Percentiles rank a stretch among this genome's conserved stretches.
phyloP scores from a whole-genome alignment of 2,329 filamentous ascomycete species.

The Alternaria incomplexa region DNA sequence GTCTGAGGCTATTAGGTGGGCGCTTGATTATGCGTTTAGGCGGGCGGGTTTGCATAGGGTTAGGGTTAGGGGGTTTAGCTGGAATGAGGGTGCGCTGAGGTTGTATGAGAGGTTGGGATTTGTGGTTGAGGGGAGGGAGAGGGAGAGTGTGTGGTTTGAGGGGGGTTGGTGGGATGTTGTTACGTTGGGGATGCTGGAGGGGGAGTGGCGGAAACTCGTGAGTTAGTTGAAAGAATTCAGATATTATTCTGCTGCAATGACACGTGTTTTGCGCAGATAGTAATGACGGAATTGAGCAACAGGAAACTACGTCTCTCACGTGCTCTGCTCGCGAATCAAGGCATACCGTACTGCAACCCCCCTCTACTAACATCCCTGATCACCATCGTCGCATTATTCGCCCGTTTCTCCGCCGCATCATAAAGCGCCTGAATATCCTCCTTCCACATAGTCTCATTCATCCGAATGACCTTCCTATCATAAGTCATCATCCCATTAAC shows the following conservation, averaged over 20 bases:
- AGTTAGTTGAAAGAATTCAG: not conserved
- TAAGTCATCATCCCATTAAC: slow-evolving; percentile 75
- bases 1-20: slow-evolving; percentile 56
- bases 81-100: slow-evolving; percentile 51
- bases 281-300: not conserved
- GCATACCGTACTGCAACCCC: not conserved
- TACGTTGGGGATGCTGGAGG: slow-evolving; percentile 35
- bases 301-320: too few relatives aligned
- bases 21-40: slow-evolving; percentile 55
- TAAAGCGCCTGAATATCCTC: slow-evolving; percentile 66
- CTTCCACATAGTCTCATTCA: slow-evolving; percentile 65
- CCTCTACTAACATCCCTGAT: not conserved
- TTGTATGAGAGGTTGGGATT: slow-evolving; percentile 58
- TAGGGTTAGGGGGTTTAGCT: slow-evolving; percentile 49
- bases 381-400: not conserved
- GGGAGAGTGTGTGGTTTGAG: slow-evolving; percentile 54
- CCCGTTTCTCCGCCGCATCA: slow-evolving; percentile 50
- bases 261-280: too few relatives aligned
- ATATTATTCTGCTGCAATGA: too few relatives aligned
- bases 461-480: slow-evolving; percentile 66
- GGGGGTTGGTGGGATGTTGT: slow-evolving; percentile 48
- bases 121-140: slow-evolving; percentile 50
- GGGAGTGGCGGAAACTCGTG: slow-evolving; percentile 29
- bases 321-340: not conserved
- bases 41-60: slow-evolving; percentile 55